Evolutionary conservation across 768 basidiomycete genomes (phyloP).

Genomic region (Rhodocollybia butyracea): DNA sequence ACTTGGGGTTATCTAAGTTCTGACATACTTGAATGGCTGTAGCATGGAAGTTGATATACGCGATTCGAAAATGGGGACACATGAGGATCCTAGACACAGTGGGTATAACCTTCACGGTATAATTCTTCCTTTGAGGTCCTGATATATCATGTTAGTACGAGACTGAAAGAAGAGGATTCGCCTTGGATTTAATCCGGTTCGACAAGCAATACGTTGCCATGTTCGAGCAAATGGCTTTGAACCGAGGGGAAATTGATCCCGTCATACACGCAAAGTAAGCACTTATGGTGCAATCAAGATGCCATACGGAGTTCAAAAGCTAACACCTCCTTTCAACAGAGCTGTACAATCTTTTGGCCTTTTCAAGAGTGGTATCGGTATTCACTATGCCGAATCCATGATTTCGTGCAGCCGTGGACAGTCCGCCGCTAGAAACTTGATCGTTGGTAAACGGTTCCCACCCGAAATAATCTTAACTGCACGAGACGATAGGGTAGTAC

Average conservation of each 20-base stretch:
- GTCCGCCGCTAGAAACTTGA: neutral
- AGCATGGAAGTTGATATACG: neutral
- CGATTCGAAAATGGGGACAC: neutral
- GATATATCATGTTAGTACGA: neutral
- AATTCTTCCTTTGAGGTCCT: neutral
- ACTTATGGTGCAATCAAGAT: too few relatives aligned
- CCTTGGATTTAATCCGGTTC: neutral
- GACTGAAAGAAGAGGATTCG: neutral
- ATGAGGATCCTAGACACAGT: neutral
- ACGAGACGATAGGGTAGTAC: neutral
- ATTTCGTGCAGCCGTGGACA: neutral
- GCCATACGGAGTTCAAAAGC: too few relatives aligned
- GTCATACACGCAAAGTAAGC: too few relatives aligned
- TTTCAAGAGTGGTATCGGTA: neutral
- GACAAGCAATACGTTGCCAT: neutral
- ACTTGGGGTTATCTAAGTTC: neutral
- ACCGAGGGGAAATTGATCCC: neutral
- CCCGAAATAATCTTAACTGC: neutral
- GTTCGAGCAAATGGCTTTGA: neutral
- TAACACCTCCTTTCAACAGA: neutral
- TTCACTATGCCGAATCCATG: neutral
- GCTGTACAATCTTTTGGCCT: neutral
- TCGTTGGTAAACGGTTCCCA: neutral
- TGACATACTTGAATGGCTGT: neutral
- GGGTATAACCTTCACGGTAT: neutral